Evolutionary conservation across 2,329 filamentous ascomycete genomes (phyloP), one percentile per base, ranked within the genome.

Genomic region (Sclerotinia glacialis): DNA sequence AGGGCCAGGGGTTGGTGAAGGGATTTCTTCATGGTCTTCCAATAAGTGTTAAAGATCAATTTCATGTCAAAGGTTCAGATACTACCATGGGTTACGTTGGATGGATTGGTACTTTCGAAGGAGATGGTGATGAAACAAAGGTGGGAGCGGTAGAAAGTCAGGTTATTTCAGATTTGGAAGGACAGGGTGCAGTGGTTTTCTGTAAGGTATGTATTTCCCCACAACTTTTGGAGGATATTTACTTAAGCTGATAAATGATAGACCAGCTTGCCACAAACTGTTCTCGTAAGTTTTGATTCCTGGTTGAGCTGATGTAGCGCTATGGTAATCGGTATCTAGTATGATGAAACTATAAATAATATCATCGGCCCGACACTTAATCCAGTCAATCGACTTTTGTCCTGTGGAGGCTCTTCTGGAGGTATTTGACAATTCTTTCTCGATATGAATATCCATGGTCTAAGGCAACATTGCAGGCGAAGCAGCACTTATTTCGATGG

Each of bases 341-440:
- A 52, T 37, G 71, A 68, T 11, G 71, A 73, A 83, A 86, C 70
- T 4, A 67, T 67, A 5, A 80, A 80, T 71, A 77, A 79, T 55
- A 73, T 80, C 49, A 78, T 77, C 67, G 78, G 78, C 6, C 74
- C 77, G 37, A 77, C 75, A 0, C 69, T 87, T 40, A 89, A 89
- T 71, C 86, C 87, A 0, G 74, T 80, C 34, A 87, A 87, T 66
- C 78, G 82, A 12, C 77, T 78, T 26, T 78, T 85, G 21, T 87
- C 85, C 0, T 82, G 83, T 0, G 88, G 88, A 12, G 87, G 88
- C 8, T 84, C 81, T 21, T 85, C 84, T 0, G 88, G 88, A n/a
- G 88, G 66, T 60, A 69, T 52, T 23, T 55, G 46, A 3, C 47
- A 67, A 9, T 67, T 52, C 16, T 55, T 50, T 26, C n/a, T 6